Conservation (phyloP, 257 asterid genomes). For the Agastache rugosa region DNA sequence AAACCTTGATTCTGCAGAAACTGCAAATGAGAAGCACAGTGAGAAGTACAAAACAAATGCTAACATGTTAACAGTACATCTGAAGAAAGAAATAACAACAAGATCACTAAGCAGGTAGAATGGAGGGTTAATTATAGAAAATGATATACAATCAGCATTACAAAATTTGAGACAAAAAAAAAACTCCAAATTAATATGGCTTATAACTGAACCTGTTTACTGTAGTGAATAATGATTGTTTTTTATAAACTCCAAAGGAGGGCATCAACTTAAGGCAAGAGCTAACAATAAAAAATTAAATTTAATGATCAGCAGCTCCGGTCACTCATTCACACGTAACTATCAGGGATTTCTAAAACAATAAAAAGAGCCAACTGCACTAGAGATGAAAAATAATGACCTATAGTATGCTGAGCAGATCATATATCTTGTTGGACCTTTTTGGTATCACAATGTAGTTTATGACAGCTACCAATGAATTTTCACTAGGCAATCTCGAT, state of each 20-base stretch:
- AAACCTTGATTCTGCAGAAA: constrained; percentile 86
- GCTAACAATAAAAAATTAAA: constrained; percentile 3
- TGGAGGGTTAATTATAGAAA: background rate
- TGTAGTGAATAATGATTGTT: background rate
- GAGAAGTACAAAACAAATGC: constrained; percentile 17
- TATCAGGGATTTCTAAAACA: background rate
- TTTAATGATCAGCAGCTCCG: background rate
- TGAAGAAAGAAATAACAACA: constrained; percentile 10
- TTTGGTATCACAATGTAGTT: constrained; percentile 7
- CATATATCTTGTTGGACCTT: background rate
- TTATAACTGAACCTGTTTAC: background rate
- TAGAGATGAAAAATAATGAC: constrained; percentile 18
- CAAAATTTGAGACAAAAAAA: background rate
- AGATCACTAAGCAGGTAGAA: background rate
- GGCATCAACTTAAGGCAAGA: background rate
- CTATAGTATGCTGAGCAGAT: constrained; percentile 12
- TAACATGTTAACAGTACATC: constrained; percentile 23
- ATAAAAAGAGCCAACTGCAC: constrained; percentile 14
- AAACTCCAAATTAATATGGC: constrained; percentile 1
- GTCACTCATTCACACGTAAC: constrained; percentile 7
- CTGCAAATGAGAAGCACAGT: constrained; percentile 53
- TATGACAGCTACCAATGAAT: constrained; percentile 1
- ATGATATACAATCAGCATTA: background rate
- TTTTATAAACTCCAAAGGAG: background rate
- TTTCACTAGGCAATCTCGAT: constrained; percentile 22